phyloP scores from a whole-genome alignment of 1,284 basidiomycete genomes.

The Mycosarcoma mackinlayi region DNA sequence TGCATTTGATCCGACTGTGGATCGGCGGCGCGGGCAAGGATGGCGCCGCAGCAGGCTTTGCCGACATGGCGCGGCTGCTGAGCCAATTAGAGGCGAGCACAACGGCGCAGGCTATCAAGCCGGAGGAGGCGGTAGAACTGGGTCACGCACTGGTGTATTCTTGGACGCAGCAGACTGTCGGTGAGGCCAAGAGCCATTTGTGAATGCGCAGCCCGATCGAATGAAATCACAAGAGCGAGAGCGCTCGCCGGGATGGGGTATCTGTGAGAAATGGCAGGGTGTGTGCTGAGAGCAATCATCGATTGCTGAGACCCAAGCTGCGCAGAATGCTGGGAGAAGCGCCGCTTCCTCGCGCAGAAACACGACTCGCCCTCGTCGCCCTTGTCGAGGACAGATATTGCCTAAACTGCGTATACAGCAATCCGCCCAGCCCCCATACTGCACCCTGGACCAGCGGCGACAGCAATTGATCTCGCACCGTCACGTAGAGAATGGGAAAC shows the following conservation, averaged over 20 bases:
- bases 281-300: not conserved
- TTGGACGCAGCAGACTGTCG: conserved; percentile 12
- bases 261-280: not conserved
- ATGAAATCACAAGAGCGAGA: not conserved
- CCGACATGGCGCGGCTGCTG: conserved; percentile 25
- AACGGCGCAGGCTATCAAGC: not conserved
- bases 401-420: conserved; percentile 42
- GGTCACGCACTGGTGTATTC: conserved; percentile 38
- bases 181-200: conserved; percentile 14
- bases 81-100: conserved; percentile 28
- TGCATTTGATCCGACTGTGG: conserved; percentile 35
- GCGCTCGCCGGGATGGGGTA: conserved; percentile 9
- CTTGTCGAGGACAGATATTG: conserved; percentile 24
- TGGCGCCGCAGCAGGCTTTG: conserved; percentile 22
- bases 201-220: no score
- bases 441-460: conserved; percentile 61
- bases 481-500: conserved; percentile 58
- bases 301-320: conserved; percentile 19
- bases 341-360: not conserved
- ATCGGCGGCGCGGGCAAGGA: conserved; percentile 20
- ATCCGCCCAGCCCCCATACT: conserved; percentile 53
- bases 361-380: conserved; percentile 2
- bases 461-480: conserved; percentile 58
- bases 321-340: conserved; percentile 12
- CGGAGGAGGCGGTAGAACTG: conserved; percentile 17